Base-by-base conservation (phyloP, 2,329 filamentous ascomycete genomes). In the Aspergillus amoenus region DNA sequence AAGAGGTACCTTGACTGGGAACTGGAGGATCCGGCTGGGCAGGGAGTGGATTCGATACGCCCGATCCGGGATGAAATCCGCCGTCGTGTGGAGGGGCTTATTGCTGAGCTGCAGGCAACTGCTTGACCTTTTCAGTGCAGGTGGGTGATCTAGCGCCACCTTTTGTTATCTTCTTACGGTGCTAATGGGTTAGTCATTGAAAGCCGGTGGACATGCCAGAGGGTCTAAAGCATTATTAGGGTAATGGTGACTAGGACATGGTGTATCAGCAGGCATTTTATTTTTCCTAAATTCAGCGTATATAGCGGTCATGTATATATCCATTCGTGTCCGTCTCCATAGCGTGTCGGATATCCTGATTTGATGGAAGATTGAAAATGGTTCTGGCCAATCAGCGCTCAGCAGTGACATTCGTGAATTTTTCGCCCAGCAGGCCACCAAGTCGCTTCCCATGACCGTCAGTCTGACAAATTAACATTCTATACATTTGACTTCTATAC, bases 1-100 rank as follows among this genome's bases (percentile, higher is more conserved):
- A 69, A 68, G 42, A 57, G 64, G 13, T 69, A 67, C 49, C 58
- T 68, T 41, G 60, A 69, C 45, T 69, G 66, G 65, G 15, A 67
- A 58, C 62, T 67, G 42, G 56, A 64, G 3, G 66, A 69, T 47
- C 66, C 66, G 18, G 66, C 66, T 15, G 65, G 66, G 7, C 59
- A 67, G 49, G 64, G 55, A 2, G n/a, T 68, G 40, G 59, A 65
- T 17, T 57, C 62, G 52, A 57, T 68, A 3, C 60, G 66, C 3
- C 39, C 47, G 30, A 65, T 69, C 12, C 63, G 66, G 17, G 34
- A 62, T 43, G 62, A 67, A 46, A 67, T 68, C 39, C 62, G 64
- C 51, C 45, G 40, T 7, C 21, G 32, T 5, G 47, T 50, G 5
- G 47, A 50, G 34, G 22, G 13, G 12, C 45, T 48, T 37, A 37